A percentile compares a stretch with the other conserved stretches of the same genome.
These are phyloP conservation scores for Lachancea mirantina DNA, from an alignment of 805 yeast species.

Conservation along the genomic window DNA sequence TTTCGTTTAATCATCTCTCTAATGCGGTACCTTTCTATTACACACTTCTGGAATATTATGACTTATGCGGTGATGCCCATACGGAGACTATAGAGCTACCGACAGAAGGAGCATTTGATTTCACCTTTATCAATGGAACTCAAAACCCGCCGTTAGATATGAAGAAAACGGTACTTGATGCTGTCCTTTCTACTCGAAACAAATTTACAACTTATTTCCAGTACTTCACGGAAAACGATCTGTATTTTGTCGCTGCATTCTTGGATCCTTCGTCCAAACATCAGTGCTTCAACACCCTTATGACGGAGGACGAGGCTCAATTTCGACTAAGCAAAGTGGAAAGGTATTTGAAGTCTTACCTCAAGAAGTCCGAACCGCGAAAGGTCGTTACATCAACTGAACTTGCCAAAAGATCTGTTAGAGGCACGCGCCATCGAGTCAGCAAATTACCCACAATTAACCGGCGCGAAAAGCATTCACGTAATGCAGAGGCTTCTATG, in stretches of 20 bases:
- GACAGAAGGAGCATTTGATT: constrained; percentile 1
- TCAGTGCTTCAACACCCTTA: constrained; percentile 1
- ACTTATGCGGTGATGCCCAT: constrained; percentile 1
- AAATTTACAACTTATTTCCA: constrained; percentile 6
- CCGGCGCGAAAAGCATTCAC: neutral
- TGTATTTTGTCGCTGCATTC: constrained; percentile 6
- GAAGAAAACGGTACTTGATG: constrained; percentile 7
- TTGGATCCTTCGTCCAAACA: constrained; percentile 9
- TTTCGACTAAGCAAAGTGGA: too few species aligned
- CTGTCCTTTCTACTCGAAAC: constrained; percentile 5
- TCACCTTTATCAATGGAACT: constrained; percentile 8
- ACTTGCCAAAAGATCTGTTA: neutral
- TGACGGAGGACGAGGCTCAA: constrained; percentile 2
- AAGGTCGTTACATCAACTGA: neutral
- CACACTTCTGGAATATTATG: constrained; percentile 4
- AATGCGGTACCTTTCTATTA: constrained; percentile 4
- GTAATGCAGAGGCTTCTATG: neutral
- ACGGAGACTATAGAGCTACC: neutral
- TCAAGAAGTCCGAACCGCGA: neutral
- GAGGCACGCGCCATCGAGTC: neutral
- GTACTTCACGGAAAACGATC: constrained; percentile 4
- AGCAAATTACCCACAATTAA: neutral
- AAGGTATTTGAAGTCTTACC: neutral
- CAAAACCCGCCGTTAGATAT: constrained; percentile 5
- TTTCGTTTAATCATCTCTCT: constrained; percentile 1